These are phyloP conservation scores for Miscanthus sacchariflorus DNA, from an alignment of 202 grass and related monocot species.

Conservation along the genomic window DNA sequence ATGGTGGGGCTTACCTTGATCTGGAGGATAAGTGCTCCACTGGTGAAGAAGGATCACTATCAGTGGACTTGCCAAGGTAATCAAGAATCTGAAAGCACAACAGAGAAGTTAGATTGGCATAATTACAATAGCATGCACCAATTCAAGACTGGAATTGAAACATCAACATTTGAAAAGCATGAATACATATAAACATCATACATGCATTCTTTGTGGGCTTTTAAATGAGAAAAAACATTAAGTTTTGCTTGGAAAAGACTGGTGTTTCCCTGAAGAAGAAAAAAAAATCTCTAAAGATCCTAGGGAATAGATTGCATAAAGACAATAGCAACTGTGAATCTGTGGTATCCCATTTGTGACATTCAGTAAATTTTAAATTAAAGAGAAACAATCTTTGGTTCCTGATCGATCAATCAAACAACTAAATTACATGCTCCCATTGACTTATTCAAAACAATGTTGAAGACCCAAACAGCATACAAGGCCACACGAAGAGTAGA, in stretches of 20 bases:
- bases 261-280: not conserved
- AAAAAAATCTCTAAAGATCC: not conserved
- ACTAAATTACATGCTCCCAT: not conserved
- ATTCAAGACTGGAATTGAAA: slow-evolving; percentile 5
- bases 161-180: not conserved
- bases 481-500: not conserved
- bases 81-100: slow-evolving; percentile 77
- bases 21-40: slow-evolving; percentile 81
- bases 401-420: not conserved
- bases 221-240: not conserved
- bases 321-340: not conserved
- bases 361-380: not conserved
- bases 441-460: not conserved
- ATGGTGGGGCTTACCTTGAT: slow-evolving; percentile 56
- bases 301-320: not conserved
- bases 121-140: slow-evolving; percentile 6
- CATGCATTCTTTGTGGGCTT: slow-evolving; percentile 11
- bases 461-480: not conserved
- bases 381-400: not conserved
- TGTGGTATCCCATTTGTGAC: not conserved
- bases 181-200: not conserved
- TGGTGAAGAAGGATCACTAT: slow-evolving; percentile 81
- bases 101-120: slow-evolving; percentile 23
- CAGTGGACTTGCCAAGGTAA: slow-evolving; percentile 84
- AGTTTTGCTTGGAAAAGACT: not conserved